Evolutionary conservation across 139 green algal genomes (phyloP), one percentile per base, ranked within the genome.

Genomic region (Coccomyxa sp.): DNA sequence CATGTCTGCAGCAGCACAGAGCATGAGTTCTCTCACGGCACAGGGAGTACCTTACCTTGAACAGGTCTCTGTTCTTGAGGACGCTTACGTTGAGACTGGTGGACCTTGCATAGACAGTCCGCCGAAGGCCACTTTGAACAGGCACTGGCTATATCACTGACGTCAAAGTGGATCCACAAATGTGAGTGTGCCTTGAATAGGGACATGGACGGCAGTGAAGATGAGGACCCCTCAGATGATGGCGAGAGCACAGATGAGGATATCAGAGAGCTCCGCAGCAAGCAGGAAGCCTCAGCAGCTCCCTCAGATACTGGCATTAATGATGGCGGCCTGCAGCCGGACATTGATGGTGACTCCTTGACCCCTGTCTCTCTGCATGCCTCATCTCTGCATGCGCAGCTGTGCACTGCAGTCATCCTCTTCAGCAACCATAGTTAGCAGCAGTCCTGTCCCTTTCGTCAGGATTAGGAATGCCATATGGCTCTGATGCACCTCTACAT

Each of bases 281-380:
- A 29, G n/a, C 75, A 0, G 70, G 83, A 1, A 40, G 54, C 10
- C 55, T 50, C 39, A 77, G 41, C 41, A 74, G 41, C 54, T 41
- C 39, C 3, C 68, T 39, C 0, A 76, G 73, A 0, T n/a, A n/a
- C n/a, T n/a, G n/a, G n/a, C n/a, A n/a, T n/a, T n/a, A n/a, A n/a
- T n/a, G n/a, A n/a, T n/a, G n/a, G n/a, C n/a, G n/a, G n/a, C n/a
- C n/a, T n/a, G n/a, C n/a, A n/a, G n/a, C n/a, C n/a, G n/a, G n/a
- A n/a, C n/a, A n/a, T n/a, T n/a, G n/a, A n/a, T n/a, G n/a, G n/a
- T n/a, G n/a, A n/a, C n/a, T n/a, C n/a, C n/a, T n/a, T n/a, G n/a
- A n/a, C n/a, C n/a, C n/a, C n/a, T n/a, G n/a, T n/a, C n/a, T n/a
- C 5, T 81, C 34, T 86, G 84, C 74, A 73, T 34, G 10, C 54